These are phyloP conservation scores for Hypericum androsaemum DNA, from an alignment of 345 rosid genomes.

Conservation along the genomic window DNA sequence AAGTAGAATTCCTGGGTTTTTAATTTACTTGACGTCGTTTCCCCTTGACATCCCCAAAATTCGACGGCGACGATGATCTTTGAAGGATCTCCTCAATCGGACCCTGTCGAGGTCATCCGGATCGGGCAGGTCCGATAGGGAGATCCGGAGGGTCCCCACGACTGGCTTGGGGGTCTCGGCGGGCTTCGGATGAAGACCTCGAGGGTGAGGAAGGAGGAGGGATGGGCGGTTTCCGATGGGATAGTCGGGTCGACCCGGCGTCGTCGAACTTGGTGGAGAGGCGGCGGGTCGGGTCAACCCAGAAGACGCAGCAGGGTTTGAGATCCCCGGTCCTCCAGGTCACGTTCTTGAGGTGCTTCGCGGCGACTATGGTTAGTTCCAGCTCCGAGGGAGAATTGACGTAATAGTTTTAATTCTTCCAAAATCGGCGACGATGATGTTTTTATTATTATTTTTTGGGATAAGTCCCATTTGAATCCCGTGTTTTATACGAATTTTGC, in stretches of 20 bases:
- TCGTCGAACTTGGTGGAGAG: not conserved
- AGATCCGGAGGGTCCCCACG: constrained; percentile 36
- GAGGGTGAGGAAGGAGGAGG: constrained; percentile 30
- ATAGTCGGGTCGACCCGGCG: constrained; percentile 28
- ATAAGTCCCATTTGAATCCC: no score
- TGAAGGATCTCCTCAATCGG: no score
- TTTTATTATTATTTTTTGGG: no score
- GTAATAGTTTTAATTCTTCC: no score
- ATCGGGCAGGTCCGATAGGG: constrained; percentile 21
- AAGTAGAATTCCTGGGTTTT: no score
- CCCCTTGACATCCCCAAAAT: no score
- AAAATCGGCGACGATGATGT: no score
- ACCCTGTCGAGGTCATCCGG: constrained; percentile 12
- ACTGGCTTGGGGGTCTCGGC: constrained; percentile 46
- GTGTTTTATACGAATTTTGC: no score
- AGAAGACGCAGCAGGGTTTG: constrained; percentile 14
- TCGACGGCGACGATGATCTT: no score
- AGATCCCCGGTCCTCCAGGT: constrained; percentile 18
- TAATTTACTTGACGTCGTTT: no score
- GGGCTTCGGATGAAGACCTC: constrained; percentile 48
- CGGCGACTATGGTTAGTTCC: constrained; percentile 13
- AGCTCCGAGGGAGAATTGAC: constrained; percentile 6
- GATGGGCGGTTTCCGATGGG: constrained; percentile 15
- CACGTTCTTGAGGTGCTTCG: constrained; percentile 19
- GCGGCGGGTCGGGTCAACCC: constrained; percentile 12